These are phyloP conservation scores for Diaporthe velutina DNA, from an alignment of 2,329 filamentous ascomycete species.

Conservation along the genomic window DNA sequence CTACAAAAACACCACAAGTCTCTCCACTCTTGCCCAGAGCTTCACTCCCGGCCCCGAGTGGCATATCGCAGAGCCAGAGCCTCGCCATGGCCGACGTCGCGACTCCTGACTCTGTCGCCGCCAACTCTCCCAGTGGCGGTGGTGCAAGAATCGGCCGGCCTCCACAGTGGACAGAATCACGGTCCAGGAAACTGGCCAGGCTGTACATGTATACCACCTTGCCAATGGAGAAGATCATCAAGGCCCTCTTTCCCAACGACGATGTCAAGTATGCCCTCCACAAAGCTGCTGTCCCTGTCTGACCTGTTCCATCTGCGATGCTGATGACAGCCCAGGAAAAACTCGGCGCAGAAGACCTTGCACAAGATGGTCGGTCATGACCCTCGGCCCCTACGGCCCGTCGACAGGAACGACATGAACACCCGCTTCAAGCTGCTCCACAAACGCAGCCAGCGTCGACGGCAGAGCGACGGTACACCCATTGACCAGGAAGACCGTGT, in stretches of 20 bases:
- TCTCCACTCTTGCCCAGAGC: conserved; percentile 2
- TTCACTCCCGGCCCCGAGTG: conserved; percentile 9
- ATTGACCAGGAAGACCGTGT: conserved; percentile 36
- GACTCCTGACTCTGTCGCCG: conserved; percentile 28
- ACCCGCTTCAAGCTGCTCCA: conserved; percentile 60
- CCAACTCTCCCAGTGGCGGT: conserved; percentile 21
- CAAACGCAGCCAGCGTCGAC: conserved; percentile 48
- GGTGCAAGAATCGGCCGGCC: conserved; percentile 61
- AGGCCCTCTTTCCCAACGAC: conserved; percentile 55
- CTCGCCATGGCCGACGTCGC: conserved; percentile 35
- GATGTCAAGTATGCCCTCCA: conserved; percentile 52
- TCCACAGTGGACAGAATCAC: conserved; percentile 66
- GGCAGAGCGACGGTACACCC: conserved; percentile 39
- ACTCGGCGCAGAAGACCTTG: conserved; percentile 71
- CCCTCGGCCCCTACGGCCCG: conserved; percentile 68
- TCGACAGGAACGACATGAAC: conserved; percentile 63
- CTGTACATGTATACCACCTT: conserved; percentile 70
- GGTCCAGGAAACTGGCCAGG: conserved; percentile 65
- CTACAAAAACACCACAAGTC: neutral
- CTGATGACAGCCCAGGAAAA: conserved; percentile 56
- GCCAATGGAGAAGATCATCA: conserved; percentile 64
- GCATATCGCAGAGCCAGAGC: conserved; percentile 34
- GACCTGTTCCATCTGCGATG: neutral
- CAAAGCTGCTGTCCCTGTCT: conserved; percentile 45
- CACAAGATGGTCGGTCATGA: conserved; percentile 69